Evolutionary conservation across 495 filamentous ascomycete genomes (phyloP), one percentile per base, ranked within the genome.

Genomic region (Penicillium odoratum): DNA sequence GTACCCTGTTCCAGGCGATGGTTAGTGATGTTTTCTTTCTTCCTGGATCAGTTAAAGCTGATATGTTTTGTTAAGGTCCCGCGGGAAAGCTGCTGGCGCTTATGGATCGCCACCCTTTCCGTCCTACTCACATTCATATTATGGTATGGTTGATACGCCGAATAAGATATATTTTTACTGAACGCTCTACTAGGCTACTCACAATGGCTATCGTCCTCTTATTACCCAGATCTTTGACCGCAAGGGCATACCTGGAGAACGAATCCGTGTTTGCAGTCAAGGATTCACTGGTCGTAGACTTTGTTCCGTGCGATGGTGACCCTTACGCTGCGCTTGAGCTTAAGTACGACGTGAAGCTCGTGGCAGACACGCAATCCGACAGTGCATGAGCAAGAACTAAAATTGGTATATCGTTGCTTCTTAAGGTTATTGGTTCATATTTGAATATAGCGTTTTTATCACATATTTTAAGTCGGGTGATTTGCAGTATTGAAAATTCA

Each of bases 51-150:
- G 30, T 18, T 0, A n/a, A 55, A 57, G 44, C 54, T 52, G 25
- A n/a, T n/a, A 59, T 11, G 26, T 34, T 42, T 16, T 18, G 25
- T 13, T 43, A 47, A 74, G 71, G 76, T 15, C 78, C 77, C 7
- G 74, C 69, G 15, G 78, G 78, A 3, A 76, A 76, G 65, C 55
- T 81, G 13, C 67, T 81, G 13, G 54, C 75, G 44, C 60, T 88
- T 49, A 79, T 91, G 59, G 87, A 90, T 60, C 77, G 87, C 18
- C 85, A 93, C 71, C 88, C 89, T n/a, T 90, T 87, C 78, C 78
- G 91, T 26, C 90, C 91, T 34, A 90, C 87, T 38, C 90, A 93
- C 66, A 91, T 95, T 61, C 90, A 95, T 71, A 88, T 93, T 61
- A 86, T 92, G 74, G 86, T 88, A 72, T 69, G 81, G 57, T 40